Evolutionary conservation across 2,329 filamentous ascomycete genomes (phyloP).

Genomic region (Arthrobotrys musiformis): DNA sequence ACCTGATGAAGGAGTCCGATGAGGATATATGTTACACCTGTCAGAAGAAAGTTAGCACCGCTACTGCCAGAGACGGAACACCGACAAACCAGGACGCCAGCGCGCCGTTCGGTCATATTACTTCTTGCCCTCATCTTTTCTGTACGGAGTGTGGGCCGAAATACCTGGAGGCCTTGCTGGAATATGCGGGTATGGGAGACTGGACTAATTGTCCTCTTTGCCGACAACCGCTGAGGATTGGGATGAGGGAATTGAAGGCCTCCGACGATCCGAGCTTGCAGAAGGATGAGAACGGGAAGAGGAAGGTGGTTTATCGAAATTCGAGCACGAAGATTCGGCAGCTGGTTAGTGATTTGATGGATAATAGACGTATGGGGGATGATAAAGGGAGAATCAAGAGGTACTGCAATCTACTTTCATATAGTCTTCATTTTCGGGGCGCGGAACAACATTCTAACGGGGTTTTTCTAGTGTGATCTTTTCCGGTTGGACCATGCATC

Average conservation of each 20-base stretch:
- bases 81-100: constrained; percentile 65
- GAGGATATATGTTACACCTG: constrained; percentile 79
- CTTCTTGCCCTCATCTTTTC: constrained; percentile 85
- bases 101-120: constrained; percentile 79
- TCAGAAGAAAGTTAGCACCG: constrained; percentile 72
- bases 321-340: constrained; percentile 93
- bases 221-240: constrained; percentile 71
- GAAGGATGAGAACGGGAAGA: constrained; percentile 65
- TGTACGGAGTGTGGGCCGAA: constrained; percentile 73
- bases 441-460: constrained; percentile 88
- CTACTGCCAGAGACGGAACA: constrained; percentile 68
- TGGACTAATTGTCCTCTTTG: constrained; percentile 73
- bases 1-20: constrained; percentile 83
- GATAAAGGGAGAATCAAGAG: constrained; percentile 80
- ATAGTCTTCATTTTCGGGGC: constrained; percentile 79
- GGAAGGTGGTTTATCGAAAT: constrained; percentile 77
- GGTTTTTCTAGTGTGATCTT: constrained; percentile 60
- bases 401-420: constrained; percentile 66
- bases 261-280: constrained; percentile 64
- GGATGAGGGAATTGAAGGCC: constrained; percentile 76
- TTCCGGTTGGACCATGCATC: constrained; percentile 59
- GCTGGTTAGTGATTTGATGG: constrained; percentile 77
- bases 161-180: constrained; percentile 39
- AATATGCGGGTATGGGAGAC: constrained; percentile 54
- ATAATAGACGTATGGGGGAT: constrained; percentile 72